These are phyloP conservation scores for Alternaria arborescens DNA, from an alignment of 2,329 filamentous ascomycete genomes.

Conservation along the genomic window DNA sequence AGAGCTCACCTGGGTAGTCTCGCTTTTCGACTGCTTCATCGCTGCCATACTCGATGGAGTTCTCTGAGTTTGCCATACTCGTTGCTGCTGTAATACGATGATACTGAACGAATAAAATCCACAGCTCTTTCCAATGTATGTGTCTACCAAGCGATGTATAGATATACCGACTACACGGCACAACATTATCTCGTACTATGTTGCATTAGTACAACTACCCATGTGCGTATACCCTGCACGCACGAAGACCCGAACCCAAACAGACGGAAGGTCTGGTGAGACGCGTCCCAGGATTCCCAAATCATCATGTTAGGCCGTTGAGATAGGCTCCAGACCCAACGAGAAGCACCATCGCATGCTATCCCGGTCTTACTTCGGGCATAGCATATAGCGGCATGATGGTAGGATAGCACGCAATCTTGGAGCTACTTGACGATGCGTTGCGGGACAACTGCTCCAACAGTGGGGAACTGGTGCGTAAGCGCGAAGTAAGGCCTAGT, in stretches of 20 bases:
- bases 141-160: neutral
- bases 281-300: neutral
- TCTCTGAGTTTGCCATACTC: constrained; percentile 26
- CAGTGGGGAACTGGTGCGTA: neutral
- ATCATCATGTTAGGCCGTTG: neutral
- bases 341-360: neutral
- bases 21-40: constrained; percentile 28
- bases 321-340: neutral
- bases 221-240: neutral
- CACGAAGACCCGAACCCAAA: neutral
- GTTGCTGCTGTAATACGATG: neutral
- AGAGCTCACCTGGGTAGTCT: constrained; percentile 35
- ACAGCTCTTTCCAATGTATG: neutral
- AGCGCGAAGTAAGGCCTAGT: neutral
- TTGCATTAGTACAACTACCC: neutral
- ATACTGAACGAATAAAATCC: neutral
- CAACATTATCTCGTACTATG: neutral
- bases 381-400: constrained; percentile 7
- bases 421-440: constrained; percentile 27
- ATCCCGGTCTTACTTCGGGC: neutral
- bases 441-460: neutral
- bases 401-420: constrained; percentile 40
- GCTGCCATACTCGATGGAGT: constrained; percentile 30
- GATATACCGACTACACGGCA: neutral
- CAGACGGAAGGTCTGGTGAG: neutral